Evolutionary conservation across 371 early-diverging fungal species (phyloP).

Genomic region (Sporodiniella umbellata): DNA sequence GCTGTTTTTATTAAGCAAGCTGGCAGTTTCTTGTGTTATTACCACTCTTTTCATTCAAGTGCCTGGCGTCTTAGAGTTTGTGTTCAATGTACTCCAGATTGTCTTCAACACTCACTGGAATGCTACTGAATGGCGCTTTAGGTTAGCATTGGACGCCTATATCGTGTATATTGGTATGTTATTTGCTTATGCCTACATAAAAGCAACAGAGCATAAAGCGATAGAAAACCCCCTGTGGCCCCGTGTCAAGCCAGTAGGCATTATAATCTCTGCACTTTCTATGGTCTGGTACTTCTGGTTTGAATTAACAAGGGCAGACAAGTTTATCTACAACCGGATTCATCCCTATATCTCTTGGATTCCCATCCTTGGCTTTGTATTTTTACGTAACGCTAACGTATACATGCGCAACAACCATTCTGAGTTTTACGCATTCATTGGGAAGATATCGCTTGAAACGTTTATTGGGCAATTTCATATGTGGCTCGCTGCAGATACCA

Average conservation of each 20-base stretch:
- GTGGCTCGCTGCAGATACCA: constrained; percentile 75
- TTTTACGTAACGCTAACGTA: constrained; percentile 66
- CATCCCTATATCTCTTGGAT: constrained; percentile 69
- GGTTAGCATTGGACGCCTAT: constrained; percentile 57
- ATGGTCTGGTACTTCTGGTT: constrained; percentile 50
- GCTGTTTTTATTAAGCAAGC: constrained; percentile 46
- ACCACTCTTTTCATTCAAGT: constrained; percentile 40
- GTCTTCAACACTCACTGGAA: constrained; percentile 54
- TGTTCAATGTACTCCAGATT: constrained; percentile 38
- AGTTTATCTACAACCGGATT: constrained; percentile 50
- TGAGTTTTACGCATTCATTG: constrained; percentile 54
- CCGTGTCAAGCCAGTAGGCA: constrained; percentile 23
- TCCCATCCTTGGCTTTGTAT: constrained; percentile 58
- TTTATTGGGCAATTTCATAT: constrained; percentile 81
- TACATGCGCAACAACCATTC: constrained; percentile 52
- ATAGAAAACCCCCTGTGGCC: constrained; percentile 35
- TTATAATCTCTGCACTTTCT: constrained; percentile 30
- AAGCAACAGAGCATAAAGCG: constrained; percentile 36
- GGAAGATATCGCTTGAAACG: constrained; percentile 69
- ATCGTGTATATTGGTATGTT: constrained; percentile 63
- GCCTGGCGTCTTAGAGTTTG: constrained; percentile 38
- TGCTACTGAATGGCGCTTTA: constrained; percentile 63
- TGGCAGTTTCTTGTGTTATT: constrained; percentile 33
- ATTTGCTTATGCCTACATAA: constrained; percentile 45
- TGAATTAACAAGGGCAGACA: constrained; percentile 38